phyloP scores from a whole-genome alignment of 2,329 filamentous ascomycete genomes.

The Cercospora sp. region DNA sequence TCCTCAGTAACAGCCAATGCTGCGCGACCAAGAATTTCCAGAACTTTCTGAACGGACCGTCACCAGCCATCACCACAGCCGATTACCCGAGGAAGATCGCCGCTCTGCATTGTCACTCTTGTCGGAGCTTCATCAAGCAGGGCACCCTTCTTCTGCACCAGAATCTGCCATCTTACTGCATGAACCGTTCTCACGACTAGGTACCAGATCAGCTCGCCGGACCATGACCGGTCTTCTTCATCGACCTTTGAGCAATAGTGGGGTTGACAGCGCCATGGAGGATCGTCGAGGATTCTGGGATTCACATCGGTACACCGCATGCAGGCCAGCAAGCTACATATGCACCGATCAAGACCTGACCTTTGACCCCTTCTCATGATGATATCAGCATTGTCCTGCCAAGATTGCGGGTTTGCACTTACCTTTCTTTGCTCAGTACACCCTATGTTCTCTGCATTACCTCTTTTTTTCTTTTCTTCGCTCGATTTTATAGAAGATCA shows the following conservation, averaged over 20 bases:
- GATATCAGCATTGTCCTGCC: neutral
- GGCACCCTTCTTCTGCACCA: neutral
- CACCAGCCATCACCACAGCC: neutral
- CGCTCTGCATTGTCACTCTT: neutral
- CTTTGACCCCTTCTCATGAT: neutral
- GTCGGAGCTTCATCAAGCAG: neutral
- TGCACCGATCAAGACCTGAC: neutral
- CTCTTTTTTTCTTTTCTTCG: neutral
- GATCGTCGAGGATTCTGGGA: neutral
- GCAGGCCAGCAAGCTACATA: neutral
- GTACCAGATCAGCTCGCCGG: neutral
- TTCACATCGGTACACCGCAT: neutral
- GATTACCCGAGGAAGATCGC: neutral
- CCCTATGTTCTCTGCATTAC: neutral
- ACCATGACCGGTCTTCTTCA: neutral
- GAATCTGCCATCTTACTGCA: neutral
- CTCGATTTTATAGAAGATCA: neutral
- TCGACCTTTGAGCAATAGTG: neutral
- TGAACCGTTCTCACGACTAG: neutral
- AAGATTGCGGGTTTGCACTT: neutral
- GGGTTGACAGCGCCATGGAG: neutral
- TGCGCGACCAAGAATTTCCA: neutral
- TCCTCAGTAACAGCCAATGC: neutral
- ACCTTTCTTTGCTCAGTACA: neutral
- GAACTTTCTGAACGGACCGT: neutral